Evolutionary conservation across 805 yeast genomes (phyloP), one percentile per base, ranked within the genome.

Genomic region (Ogataea parapolymorpha): DNA sequence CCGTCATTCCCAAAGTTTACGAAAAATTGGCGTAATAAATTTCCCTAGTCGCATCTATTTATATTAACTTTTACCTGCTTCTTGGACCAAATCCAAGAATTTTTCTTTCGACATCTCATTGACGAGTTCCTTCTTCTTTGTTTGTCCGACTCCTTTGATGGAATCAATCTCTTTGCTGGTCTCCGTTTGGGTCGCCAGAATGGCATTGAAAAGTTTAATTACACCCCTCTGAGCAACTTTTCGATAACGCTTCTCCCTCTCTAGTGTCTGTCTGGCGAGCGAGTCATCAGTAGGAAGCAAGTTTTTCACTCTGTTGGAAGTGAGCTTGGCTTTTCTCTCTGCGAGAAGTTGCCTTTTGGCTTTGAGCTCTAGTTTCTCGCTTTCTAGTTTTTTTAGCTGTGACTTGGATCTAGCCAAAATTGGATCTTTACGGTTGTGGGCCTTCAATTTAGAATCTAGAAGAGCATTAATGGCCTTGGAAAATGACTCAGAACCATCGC

Each of bases 371-470:
- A 93, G 68, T 56, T 84, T 85, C 37, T 85, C 87, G 24, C 80
- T 75, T 52, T 90, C 96, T 42, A 85, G 73, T 50, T 85, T 81
- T 64, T 81, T 82, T 37, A 80, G 46, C 30, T 74, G 71, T 50
- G 83, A 85, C 56, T 85, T 85, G 17, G 77, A 71, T 65, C 98
- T 80, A 6, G 91, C 90, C 65, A 91, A 72, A 41, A 91, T 86
- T 3, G 99, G 99, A 60, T 90, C 95, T 32, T 75, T 75, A 57
- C 97, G 74, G 56, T 85, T 88, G 54, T 91, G 85, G 0, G 96
- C 95, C 61, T 93, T 93, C 50, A 91, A 70, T 54, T 79, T 82
- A 2, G 98, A 87, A 5, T 84, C 85, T 37, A 91, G 66, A 54
- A 91, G 84, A 12, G 95, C 93, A 50, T 70, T 79, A 56, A 93